Percentiles rank a stretch among this genome's conserved stretches.
phyloP scores from a whole-genome alignment of 352 stramenopile genomes.

The Pythium angustatum region DNA sequence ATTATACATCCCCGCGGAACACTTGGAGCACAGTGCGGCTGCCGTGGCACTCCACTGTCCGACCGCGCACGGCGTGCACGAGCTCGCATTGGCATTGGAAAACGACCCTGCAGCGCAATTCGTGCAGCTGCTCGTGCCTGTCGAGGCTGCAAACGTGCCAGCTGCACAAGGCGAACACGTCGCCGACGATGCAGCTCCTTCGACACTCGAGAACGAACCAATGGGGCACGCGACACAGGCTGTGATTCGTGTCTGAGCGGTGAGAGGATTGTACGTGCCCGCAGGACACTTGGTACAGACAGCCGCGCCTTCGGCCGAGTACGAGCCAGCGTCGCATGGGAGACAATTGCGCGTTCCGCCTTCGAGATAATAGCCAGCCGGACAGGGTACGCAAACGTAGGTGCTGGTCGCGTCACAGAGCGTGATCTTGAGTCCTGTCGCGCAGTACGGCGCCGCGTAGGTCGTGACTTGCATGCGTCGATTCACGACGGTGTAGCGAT shows the following conservation, averaged over 20 bases:
- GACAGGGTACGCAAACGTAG: constrained; percentile 71
- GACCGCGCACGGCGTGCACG: constrained; percentile 40
- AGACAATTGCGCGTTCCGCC: constrained; percentile 54
- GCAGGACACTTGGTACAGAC: constrained; percentile 48
- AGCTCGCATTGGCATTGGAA: constrained; percentile 41
- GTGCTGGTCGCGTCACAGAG: constrained; percentile 46
- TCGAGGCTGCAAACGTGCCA: constrained; percentile 31
- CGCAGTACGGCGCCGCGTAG: constrained; percentile 58
- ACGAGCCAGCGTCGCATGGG: constrained; percentile 45
- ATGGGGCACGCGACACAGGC: constrained; percentile 50
- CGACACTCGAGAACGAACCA: constrained; percentile 47
- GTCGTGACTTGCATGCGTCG: constrained; percentile 50
- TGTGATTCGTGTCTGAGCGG: constrained; percentile 36
- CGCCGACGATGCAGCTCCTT: constrained; percentile 34
- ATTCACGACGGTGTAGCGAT: constrained; percentile 61
- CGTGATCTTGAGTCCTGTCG: constrained; percentile 48
- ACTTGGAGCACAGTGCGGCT: constrained; percentile 41
- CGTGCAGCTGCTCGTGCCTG: constrained; percentile 25
- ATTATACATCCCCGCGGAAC: constrained; percentile 47
- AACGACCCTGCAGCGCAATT: constrained; percentile 39
- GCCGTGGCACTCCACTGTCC: constrained; percentile 47
- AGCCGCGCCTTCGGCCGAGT: constrained; percentile 41
- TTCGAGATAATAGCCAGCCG: constrained; percentile 56
- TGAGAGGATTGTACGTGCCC: constrained; percentile 49
- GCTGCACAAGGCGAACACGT: constrained; percentile 37